A percentile compares a stretch with the other conserved stretches of the same genome.
These are phyloP conservation scores for Talaromyces funiculosus DNA, from an alignment of 2,329 filamentous ascomycete species.

Conservation along the genomic window DNA sequence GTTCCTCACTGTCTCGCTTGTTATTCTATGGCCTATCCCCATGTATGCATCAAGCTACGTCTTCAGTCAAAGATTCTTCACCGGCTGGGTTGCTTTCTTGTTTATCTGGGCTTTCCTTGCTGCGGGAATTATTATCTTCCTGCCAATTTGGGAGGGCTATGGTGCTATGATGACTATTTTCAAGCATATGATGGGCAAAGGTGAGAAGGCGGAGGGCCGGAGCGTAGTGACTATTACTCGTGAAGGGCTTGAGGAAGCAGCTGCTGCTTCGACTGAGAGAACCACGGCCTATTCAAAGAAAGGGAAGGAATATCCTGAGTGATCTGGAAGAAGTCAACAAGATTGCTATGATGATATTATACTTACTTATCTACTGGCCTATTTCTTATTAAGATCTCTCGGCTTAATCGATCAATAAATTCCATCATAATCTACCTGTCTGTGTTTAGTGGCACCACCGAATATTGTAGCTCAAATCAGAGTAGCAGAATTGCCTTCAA, in stretches of 20 bases:
- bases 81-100: background rate
- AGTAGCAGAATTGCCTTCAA: background rate
- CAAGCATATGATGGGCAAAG: background rate
- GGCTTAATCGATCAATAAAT: background rate
- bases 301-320: background rate
- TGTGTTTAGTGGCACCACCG: background rate
- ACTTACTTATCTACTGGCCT: background rate
- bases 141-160: background rate
- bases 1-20: background rate
- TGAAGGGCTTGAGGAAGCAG: background rate
- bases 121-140: background rate
- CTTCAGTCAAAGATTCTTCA: background rate
- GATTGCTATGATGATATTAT: background rate
- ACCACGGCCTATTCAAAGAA: background rate
- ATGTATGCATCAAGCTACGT: background rate
- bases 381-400: background rate
- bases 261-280: background rate
- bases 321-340: background rate
- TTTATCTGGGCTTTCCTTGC: background rate
- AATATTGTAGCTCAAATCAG: background rate
- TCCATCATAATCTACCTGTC: background rate
- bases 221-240: background rate
- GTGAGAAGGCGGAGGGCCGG: background rate
- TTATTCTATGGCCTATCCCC: background rate
- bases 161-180: background rate